These are phyloP conservation scores for Antrodiella citrinella DNA, from an alignment of 768 basidiomycete genomes.

Conservation along the genomic window DNA sequence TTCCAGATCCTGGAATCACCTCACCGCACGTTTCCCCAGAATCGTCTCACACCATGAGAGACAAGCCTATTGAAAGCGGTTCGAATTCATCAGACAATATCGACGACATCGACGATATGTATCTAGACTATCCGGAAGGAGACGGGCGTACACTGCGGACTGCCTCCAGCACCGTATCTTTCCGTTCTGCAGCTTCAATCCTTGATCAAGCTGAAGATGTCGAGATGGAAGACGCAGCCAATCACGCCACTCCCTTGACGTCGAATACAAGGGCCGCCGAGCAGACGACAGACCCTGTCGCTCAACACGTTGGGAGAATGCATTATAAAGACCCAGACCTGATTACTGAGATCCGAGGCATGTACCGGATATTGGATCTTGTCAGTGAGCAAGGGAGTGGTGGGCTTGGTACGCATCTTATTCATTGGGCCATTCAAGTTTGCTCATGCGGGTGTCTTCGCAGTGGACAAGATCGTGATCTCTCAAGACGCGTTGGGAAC, in stretches of 20 bases:
- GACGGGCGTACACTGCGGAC: background rate
- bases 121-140: background rate
- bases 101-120: background rate
- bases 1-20: background rate
- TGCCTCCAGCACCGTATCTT: background rate
- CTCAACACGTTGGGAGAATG: background rate
- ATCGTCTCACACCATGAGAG: background rate
- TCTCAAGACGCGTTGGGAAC: constrained; percentile 38
- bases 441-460: background rate
- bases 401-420: constrained; percentile 35
- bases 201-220: background rate
- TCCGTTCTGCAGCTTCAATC: background rate
- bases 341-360: constrained; percentile 27
- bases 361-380: constrained; percentile 47
- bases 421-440: background rate
- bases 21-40: background rate
- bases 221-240: background rate
- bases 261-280: background rate
- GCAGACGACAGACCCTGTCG: background rate
- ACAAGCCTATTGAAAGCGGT: background rate
- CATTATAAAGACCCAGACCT: constrained; percentile 7
- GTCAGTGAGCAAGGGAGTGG: constrained; percentile 42
- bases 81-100: background rate
- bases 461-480: constrained; percentile 61
- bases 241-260: background rate